Evolutionary conservation across 805 yeast species (phyloP).

Genomic region (Hanseniaspora vineae): DNA sequence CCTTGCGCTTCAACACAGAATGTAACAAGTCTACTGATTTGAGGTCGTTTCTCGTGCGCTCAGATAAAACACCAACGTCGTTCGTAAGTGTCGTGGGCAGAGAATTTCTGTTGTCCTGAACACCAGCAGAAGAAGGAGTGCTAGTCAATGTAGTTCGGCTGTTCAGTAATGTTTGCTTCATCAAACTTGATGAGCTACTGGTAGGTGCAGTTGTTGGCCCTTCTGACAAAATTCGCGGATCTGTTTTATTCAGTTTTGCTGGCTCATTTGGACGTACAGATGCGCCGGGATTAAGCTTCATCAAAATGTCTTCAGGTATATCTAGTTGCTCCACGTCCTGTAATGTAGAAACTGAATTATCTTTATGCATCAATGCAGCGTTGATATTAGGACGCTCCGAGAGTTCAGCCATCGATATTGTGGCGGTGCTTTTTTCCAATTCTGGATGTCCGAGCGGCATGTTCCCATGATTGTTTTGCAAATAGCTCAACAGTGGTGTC

Average conservation of each 20-base stretch:
- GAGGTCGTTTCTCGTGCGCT: background rate
- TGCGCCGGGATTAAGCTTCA: background rate
- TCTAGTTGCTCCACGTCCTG: slow-evolving; percentile 5
- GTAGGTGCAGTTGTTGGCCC: no score
- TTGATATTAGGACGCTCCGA: background rate
- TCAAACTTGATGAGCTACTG: background rate
- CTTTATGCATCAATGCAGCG: background rate
- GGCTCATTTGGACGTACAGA: background rate
- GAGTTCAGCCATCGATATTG: background rate
- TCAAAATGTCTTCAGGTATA: slow-evolving; percentile 3
- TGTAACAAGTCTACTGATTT: background rate
- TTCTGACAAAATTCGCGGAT: no score
- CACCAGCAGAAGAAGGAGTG: background rate
- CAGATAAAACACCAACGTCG: background rate
- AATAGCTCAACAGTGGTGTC: background rate
- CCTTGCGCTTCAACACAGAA: background rate
- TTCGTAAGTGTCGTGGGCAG: background rate
- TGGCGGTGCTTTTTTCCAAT: background rate
- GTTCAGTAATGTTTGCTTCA: background rate
- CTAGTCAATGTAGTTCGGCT: background rate
- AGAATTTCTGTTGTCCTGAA: background rate
- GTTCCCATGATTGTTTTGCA: no score
- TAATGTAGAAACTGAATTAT: slow-evolving; percentile 2
- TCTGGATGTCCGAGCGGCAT: background rate
- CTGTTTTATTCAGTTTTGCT: background rate